Conservation (phyloP, 2,329 filamentous ascomycete species). For the Thyridium curvatum region DNA sequence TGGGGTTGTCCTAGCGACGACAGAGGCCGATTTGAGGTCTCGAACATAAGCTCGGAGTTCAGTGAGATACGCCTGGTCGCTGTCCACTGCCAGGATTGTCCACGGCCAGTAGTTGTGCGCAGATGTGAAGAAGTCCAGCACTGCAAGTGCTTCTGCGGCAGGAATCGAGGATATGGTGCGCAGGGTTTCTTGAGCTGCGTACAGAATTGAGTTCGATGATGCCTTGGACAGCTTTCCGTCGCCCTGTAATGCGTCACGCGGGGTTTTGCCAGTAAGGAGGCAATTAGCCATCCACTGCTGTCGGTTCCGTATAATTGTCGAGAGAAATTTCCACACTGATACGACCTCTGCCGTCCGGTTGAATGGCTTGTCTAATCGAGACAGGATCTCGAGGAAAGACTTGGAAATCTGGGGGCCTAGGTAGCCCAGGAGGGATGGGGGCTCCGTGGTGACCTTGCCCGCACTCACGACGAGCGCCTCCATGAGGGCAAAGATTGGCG, state of each 20-base stretch:
- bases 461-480: conserved; percentile 68
- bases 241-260: conserved; percentile 63
- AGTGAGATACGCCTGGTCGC: conserved; percentile 66
- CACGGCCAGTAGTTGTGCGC: conserved; percentile 95
- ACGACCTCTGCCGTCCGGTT: conserved; percentile 57
- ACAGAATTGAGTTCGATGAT: conserved; percentile 59
- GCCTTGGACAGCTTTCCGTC: conserved; percentile 44
- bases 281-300: conserved; percentile 97
- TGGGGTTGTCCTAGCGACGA: conserved; percentile 48
- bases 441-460: conserved; percentile 61
- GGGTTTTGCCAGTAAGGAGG: conserved; percentile 80
- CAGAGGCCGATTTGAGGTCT: conserved; percentile 43
- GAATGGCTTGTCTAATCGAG: conserved; percentile 71
- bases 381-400: conserved; percentile 74
- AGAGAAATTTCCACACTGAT: conserved; percentile 78
- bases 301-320: conserved; percentile 77
- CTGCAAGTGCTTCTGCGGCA: conserved; percentile 60
- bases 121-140: conserved; percentile 80
- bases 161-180: conserved; percentile 58
- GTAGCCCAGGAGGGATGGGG: conserved; percentile 89
- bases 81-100: conserved; percentile 75
- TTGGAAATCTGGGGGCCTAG: conserved; percentile 77
- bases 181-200: conserved; percentile 66
- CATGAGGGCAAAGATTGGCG: conserved; percentile 61
- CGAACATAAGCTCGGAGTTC: conserved; percentile 66